These are phyloP conservation scores for Acanthamoeba royreba DNA, from an alignment of 208 protist species.

Conservation along the genomic window DNA sequence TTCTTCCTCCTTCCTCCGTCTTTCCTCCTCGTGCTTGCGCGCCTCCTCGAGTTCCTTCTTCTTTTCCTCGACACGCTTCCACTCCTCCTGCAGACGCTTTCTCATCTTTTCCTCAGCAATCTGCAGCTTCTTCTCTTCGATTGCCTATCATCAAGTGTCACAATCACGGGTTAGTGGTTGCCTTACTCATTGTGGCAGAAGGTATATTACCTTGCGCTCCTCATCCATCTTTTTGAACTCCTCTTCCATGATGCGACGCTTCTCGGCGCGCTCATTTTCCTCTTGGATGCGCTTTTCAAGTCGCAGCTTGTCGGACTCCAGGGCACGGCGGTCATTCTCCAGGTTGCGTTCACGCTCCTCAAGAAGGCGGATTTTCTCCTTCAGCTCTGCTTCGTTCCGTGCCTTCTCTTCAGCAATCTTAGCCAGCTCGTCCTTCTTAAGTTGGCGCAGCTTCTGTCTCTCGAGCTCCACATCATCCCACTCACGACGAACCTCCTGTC, in stretches of 20 bases:
- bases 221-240: conserved; percentile 23
- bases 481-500: background rate
- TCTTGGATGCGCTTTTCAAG: conserved; percentile 13
- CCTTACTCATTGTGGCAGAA: background rate
- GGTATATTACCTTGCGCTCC: background rate
- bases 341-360: conserved; percentile 28
- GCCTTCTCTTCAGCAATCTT: background rate
- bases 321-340: background rate
- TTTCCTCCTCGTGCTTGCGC: background rate
- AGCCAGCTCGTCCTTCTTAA: background rate
- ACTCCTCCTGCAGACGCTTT: conserved; percentile 22
- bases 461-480: background rate
- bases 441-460: background rate
- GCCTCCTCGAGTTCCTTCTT: background rate
- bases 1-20: background rate
- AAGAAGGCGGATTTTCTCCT: background rate
- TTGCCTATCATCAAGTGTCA: background rate
- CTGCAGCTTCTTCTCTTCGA: conserved; percentile 26
- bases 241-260: background rate
- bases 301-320: background rate
- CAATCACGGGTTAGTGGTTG: background rate
- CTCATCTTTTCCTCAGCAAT: conserved; percentile 9
- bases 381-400: background rate
- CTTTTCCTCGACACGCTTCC: background rate
- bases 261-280: background rate